Base-by-base conservation (phyloP, 805 yeast genomes). In the Diddensiella santjacobensis region DNA sequence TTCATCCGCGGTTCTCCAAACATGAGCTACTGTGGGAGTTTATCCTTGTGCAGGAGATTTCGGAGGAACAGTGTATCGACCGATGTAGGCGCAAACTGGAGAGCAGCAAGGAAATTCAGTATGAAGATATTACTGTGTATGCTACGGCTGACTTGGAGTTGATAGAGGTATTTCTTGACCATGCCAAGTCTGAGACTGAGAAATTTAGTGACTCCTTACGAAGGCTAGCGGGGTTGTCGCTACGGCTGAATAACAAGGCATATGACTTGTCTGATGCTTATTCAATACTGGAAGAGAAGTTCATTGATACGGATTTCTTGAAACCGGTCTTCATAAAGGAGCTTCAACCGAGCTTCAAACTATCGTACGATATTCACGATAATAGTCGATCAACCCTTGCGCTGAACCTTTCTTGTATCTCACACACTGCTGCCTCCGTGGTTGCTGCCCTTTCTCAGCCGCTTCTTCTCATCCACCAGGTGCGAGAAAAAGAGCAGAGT, bases 21-120 rank as follows among this genome's bases (percentile, higher is more conserved):
- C 69, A 71, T 50, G 73, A 66, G 26, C 54, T 72, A 6, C 33
- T 77, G 4, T 69, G 74, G 73, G 73, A 71, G 44, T 77, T 77
- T 54, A 57, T 52, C 18, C 45, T 58, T 20, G 54, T 56, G n/a
- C 60, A 51, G 37, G 62, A 51, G 22, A 45, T 53, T n/a, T 48
- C 55, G 20, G 49, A 52, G 22, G 47, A 55, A 10, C 56, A 54
- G 45, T 37, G 52, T 39, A 57, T 58, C 2, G 64, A 60, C 4
- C 42, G 64, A 23, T 53, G 60, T 35, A 18, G 61, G 15, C 39
- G 56, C 5, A 60, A 60, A 47, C 47, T 60, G 15, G 62, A 60
- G 38, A 59, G 54, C 48, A 45, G 46, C 6, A 46, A 49, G 18
- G 63, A 60, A 37, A 39, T 35, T 26, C 54, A 52, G 40, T 48